Evolutionary conservation across 202 grass and related monocot genomes (phyloP).

Genomic region (Zoysia matrella): DNA sequence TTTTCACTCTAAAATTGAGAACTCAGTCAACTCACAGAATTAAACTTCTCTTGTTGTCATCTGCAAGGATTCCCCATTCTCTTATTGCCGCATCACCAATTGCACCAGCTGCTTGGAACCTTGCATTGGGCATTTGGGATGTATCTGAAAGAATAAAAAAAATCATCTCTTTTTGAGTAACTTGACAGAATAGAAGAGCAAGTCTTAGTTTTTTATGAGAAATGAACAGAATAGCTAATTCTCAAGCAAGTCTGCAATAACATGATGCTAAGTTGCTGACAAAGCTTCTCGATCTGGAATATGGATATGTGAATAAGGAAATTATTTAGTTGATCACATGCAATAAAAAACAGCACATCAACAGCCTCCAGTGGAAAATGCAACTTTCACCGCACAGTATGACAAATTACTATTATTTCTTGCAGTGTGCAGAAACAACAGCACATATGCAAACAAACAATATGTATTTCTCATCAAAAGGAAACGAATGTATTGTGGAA

Average conservation of each 20-base stretch:
- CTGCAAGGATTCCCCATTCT: slow-evolving; percentile 92
- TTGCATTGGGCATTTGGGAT: slow-evolving; percentile 83
- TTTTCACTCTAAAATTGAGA: neutral
- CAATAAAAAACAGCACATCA: neutral
- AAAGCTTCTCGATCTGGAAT: neutral
- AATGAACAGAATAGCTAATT: slow-evolving; percentile 2
- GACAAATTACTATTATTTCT: neutral
- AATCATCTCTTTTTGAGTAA: slow-evolving; percentile 15
- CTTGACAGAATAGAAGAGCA: slow-evolving; percentile 26
- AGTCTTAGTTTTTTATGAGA: slow-evolving; percentile 29
- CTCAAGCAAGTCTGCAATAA: slow-evolving; percentile 6
- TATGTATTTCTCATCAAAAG: neutral
- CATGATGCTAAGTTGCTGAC: neutral
- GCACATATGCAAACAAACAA: neutral
- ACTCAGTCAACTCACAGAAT: slow-evolving; percentile 53
- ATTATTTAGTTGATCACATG: neutral
- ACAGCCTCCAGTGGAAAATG: slow-evolving; percentile 4
- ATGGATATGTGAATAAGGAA: neutral
- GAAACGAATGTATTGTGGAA: neutral
- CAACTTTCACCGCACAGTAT: slow-evolving; percentile 9
- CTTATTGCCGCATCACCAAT: slow-evolving; percentile 96
- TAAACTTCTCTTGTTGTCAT: slow-evolving; percentile 91
- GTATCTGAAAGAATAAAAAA: slow-evolving; percentile 61
- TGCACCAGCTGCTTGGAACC: slow-evolving; percentile 95
- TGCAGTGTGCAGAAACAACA: neutral